Evolutionary conservation across 2,329 filamentous ascomycete species (phyloP).

Genomic region (Claviceps sp.): DNA sequence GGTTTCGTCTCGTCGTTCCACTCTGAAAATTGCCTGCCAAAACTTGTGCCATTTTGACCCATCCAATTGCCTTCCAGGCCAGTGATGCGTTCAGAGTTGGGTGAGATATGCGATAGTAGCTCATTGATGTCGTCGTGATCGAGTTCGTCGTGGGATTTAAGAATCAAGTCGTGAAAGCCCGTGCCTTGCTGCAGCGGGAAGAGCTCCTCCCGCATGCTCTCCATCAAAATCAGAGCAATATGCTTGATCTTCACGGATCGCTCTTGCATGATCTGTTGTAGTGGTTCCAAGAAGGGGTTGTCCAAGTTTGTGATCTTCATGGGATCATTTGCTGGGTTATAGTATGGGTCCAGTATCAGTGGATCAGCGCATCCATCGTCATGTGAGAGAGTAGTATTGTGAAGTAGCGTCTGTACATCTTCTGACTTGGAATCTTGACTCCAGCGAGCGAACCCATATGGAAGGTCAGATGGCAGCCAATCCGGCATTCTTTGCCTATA

Average conservation of each 20-base stretch:
- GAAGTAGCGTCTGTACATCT: not conserved
- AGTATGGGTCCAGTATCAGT: constrained; percentile 10
- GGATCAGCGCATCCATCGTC: constrained; percentile 2
- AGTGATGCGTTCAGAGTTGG: constrained; percentile 13
- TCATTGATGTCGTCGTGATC: constrained; percentile 10
- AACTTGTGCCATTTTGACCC: constrained; percentile 6
- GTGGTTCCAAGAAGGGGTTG: constrained; percentile 16
- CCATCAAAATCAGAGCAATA: constrained; percentile 26
- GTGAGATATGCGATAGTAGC: constrained; percentile 12
- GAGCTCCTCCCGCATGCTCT: constrained; percentile 31
- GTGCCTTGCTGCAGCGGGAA: constrained; percentile 27
- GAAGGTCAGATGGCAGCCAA: constrained; percentile 16
- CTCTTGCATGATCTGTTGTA: constrained; percentile 13
- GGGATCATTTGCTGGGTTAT: constrained; percentile 23
- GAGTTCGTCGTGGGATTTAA: constrained; percentile 20
- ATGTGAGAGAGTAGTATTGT: not conserved
- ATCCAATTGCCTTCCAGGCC: constrained; percentile 10
- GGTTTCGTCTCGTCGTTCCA: constrained; percentile 9
- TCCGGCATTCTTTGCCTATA: constrained; percentile 15
- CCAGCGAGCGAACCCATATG: constrained; percentile 18
- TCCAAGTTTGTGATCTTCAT: constrained; percentile 26
- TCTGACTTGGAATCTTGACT: constrained; percentile 13
- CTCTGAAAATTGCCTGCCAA: not conserved
- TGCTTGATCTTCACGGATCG: constrained; percentile 26
- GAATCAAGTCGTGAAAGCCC: constrained; percentile 21